These are phyloP conservation scores for Ambrosiella beaveri DNA, from an alignment of 2,329 filamentous ascomycete species.

Conservation along the genomic window DNA sequence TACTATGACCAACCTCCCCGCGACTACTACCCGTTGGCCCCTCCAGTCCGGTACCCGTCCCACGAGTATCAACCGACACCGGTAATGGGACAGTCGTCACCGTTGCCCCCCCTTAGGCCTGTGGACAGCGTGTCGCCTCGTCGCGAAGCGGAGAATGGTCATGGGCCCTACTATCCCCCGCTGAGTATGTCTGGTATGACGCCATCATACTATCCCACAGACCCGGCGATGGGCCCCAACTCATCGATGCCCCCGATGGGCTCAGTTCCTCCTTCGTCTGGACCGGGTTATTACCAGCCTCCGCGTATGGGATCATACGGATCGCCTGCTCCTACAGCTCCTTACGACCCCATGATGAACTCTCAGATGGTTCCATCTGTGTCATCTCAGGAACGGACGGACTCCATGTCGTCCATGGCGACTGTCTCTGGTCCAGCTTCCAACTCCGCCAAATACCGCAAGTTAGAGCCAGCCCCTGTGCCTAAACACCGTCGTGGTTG, in stretches of 20 bases:
- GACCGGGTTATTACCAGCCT: constrained; percentile 4
- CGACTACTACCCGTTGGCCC: background rate
- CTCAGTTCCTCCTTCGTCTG: background rate
- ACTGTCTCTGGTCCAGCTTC: background rate
- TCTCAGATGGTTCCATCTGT: background rate
- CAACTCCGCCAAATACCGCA: constrained; percentile 29
- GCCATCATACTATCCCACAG: background rate
- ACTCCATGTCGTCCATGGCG: constrained; percentile 4
- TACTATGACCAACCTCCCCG: constrained; percentile 1
- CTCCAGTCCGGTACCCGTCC: background rate
- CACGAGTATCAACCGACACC: constrained; percentile 1
- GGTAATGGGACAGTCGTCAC: constrained; percentile 6
- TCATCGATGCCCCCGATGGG: constrained; percentile 1
- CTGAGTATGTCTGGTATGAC: background rate
- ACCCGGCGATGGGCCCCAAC: background rate
- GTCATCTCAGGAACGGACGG: constrained; percentile 7
- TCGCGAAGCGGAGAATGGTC: background rate
- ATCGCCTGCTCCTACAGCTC: constrained; percentile 1
- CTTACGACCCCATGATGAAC: constrained; percentile 5
- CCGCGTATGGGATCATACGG: constrained; percentile 4
- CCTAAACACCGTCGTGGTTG: constrained; percentile 32
- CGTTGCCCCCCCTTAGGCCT: constrained; percentile 10
- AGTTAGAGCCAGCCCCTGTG: constrained; percentile 40
- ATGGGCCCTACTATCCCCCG: background rate
- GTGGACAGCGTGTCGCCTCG: background rate